These are phyloP conservation scores for Plasmodium fragile DNA, from an alignment of 169 alveolate species.

Conservation along the genomic window DNA sequence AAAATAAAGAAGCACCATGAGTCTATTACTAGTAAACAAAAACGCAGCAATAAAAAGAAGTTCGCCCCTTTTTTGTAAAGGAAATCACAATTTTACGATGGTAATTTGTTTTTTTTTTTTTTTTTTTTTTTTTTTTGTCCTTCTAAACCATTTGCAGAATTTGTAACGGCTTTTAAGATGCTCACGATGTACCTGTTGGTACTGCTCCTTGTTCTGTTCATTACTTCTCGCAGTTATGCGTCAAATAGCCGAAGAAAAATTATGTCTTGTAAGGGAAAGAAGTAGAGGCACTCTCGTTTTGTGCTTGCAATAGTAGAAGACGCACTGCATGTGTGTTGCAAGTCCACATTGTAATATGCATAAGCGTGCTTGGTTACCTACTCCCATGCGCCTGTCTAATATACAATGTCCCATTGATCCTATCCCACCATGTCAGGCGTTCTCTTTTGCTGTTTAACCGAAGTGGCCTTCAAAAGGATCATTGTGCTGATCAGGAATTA, in stretches of 20 bases:
- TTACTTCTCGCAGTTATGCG: constrained; percentile 65
- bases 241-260: constrained; percentile 48
- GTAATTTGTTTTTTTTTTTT: not conserved
- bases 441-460: constrained; percentile 39
- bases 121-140: not conserved
- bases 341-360: not conserved
- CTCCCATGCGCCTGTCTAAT: not conserved
- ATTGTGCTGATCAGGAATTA: constrained; percentile 22
- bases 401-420: not conserved
- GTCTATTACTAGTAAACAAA: constrained; percentile 47
- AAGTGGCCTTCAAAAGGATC: constrained; percentile 33
- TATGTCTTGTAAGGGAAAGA: constrained; percentile 52
- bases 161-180: constrained; percentile 59
- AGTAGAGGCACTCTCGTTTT: not conserved
- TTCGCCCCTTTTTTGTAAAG: not conserved
- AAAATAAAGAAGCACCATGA: constrained; percentile 73
- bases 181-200: constrained; percentile 25
- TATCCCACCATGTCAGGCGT: constrained; percentile 13
- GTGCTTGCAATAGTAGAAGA: not conserved
- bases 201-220: constrained; percentile 14
- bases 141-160: constrained; percentile 41
- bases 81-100: not conserved
- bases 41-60: not conserved
- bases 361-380: not conserved
- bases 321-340: not conserved